Evolutionary conservation across 75 land plant genomes (phyloP), one percentile per base, ranked within the genome.

Genomic region (Isoetes taiwanensis): DNA sequence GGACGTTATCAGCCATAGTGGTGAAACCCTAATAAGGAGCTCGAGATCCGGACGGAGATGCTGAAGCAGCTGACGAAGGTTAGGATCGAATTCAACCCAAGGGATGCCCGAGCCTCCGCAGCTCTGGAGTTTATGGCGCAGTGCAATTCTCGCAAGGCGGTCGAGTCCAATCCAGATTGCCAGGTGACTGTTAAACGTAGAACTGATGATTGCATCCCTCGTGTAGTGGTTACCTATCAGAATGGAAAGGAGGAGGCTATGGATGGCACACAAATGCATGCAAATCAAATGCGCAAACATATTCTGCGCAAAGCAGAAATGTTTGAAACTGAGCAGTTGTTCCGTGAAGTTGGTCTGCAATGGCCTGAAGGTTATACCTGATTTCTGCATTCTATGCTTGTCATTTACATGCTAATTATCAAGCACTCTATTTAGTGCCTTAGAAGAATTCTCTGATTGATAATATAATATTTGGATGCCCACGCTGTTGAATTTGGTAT

Each of bases 251-350:
- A 90, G 58, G 88, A 90, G 67, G 62, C 59, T 23, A 73, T 86
- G 50, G 97, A 90, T 46, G 93, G 94, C 43, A 66, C 83, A 32
- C 14, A 63, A 37, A 63, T 77, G 34, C 57, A 78, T 10, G 87
- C 93, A 2, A 86, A 83, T 61, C 32, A 58, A 23, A 83, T 90
- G 28, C 70, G 97, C 32, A 64, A 66, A 62, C 57, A 52, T 61
- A 83, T 90, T 40, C 73, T 90, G 26, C 80, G 80, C 26, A 81
- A 84, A 61, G 83, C 88, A 0, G 71, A 68, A 69, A 11, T 58
- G 27, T 80, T 86, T 54, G 97, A 90, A 71, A 86, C 87, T 21
- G 88, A 90, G 76, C 80, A 83, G 69, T 82, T 86, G 86, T 90
- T 90, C 59, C 73, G 79, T 16, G 97, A 90, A 8, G 84, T 80